These are phyloP conservation scores for Fusarium equiseti DNA, from an alignment of 2,329 filamentous ascomycete genomes.

Conservation along the genomic window DNA sequence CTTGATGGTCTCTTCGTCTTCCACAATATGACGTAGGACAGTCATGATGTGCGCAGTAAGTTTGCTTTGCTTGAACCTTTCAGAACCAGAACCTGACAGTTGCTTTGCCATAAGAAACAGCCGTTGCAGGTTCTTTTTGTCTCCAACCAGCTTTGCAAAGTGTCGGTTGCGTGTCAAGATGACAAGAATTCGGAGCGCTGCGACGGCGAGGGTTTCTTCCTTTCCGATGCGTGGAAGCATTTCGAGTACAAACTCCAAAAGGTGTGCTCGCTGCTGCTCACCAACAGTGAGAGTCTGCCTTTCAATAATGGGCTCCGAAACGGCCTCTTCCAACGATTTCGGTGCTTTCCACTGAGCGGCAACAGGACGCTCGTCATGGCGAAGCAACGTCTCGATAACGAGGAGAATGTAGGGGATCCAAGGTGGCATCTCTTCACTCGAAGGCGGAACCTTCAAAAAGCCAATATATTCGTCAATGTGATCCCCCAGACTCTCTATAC, in stretches of 20 bases:
- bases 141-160: constrained; percentile 80
- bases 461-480: constrained; percentile 80
- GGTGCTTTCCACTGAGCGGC: constrained; percentile 78
- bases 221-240: constrained; percentile 89
- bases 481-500: constrained; percentile 79
- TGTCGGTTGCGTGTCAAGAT: constrained; percentile 85
- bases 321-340: constrained; percentile 60
- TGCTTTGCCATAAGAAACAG: constrained; percentile 97
- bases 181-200: constrained; percentile 84
- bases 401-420: constrained; percentile 94
- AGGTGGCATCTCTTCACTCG: constrained; percentile 82
- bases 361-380: constrained; percentile 85
- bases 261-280: constrained; percentile 72
- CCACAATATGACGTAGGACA: constrained; percentile 90
- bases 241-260: constrained; percentile 84
- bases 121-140: constrained; percentile 89
- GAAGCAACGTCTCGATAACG: constrained; percentile 90
- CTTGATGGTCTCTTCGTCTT: constrained; percentile 90
- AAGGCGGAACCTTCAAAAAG: constrained; percentile 79
- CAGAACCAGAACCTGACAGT: constrained; percentile 81
- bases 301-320: constrained; percentile 69
- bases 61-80: constrained; percentile 72
- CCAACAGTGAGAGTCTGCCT: constrained; percentile 69
- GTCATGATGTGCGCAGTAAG: constrained; percentile 78
- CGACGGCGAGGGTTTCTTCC: constrained; percentile 85